Conservation (phyloP, 352 stramenopile species). For the Phytopythium boreale region DNA sequence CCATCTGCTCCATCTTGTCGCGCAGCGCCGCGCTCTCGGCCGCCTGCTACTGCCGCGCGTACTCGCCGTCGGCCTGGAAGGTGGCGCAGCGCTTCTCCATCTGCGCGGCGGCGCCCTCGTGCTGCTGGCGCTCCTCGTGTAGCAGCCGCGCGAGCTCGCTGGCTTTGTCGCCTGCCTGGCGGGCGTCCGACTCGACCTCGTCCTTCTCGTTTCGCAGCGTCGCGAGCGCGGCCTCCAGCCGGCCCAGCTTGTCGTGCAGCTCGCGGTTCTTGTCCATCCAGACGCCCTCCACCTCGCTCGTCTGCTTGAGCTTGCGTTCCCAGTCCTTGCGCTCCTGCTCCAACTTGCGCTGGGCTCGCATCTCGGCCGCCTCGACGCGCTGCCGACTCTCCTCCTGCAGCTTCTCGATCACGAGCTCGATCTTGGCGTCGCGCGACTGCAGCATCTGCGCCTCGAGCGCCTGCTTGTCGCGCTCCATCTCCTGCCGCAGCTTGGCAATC, state of each 20-base stretch:
- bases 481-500: conserved; percentile 43
- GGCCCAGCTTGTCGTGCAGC: conserved; percentile 62
- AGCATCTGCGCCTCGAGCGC: conserved; percentile 72
- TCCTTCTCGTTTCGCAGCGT: conserved; percentile 47
- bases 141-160: conserved; percentile 49
- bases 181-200: conserved; percentile 34
- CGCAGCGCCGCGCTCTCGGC: conserved; percentile 38
- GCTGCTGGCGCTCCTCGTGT: conserved; percentile 54
- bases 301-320: conserved; percentile 74
- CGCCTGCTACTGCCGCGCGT: conserved; percentile 37
- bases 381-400: conserved; percentile 65
- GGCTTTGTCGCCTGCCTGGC: conserved; percentile 43
- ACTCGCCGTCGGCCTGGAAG: conserved; percentile 38
- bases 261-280: conserved; percentile 87
- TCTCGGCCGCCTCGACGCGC: conserved; percentile 50
- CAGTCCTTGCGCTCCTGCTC: conserved; percentile 61
- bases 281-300: conserved; percentile 71
- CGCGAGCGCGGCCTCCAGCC: conserved; percentile 46
- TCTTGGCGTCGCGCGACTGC: conserved; percentile 67
- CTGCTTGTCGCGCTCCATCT: conserved; percentile 57
- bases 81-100: conserved; percentile 43
- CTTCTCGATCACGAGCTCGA: conserved; percentile 80
- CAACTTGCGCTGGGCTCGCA: conserved; percentile 41
- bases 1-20: conserved; percentile 39
- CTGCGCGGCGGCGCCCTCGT: conserved; percentile 37